Conservation (phyloP, 495 filamentous ascomycete species). For the Penicillium coffeae region DNA sequence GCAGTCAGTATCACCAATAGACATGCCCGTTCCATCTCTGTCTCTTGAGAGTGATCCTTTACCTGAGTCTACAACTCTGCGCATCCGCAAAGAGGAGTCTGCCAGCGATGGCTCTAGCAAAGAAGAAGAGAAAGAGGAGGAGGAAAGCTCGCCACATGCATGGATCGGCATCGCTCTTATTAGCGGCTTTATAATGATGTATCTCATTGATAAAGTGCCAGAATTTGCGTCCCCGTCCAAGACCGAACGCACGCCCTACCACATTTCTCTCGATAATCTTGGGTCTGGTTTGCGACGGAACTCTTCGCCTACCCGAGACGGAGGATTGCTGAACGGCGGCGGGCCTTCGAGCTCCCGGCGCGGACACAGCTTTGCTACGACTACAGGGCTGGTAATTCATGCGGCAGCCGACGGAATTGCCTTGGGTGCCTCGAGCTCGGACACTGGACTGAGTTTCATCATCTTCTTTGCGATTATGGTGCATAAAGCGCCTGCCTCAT, state of each 20-base stretch:
- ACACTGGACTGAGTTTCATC: slow-evolving; percentile 73
- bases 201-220: slow-evolving; percentile 86
- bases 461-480: slow-evolving; percentile 96
- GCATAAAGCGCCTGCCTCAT: slow-evolving; percentile 94
- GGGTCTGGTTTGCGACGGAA: slow-evolving; percentile 51
- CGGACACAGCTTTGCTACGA: slow-evolving; percentile 62
- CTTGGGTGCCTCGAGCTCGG: slow-evolving; percentile 78
- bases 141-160: slow-evolving; percentile 55
- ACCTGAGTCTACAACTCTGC: slow-evolving; percentile 8
- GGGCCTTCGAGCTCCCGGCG: slow-evolving; percentile 27
- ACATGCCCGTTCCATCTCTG: slow-evolving; percentile 14
- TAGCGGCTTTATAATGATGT: slow-evolving; percentile 93
- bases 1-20: slow-evolving; percentile 4
- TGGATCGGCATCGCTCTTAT: slow-evolving; percentile 84
- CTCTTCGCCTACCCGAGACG: slow-evolving; percentile 45
- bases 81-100: slow-evolving; percentile 33
- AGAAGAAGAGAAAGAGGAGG: slow-evolving; percentile 28
- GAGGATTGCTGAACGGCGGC: slow-evolving; percentile 33
- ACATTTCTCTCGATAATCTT: slow-evolving; percentile 82
- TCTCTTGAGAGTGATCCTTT: slow-evolving; percentile 16
- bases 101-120: slow-evolving; percentile 29
- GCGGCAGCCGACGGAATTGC: slow-evolving; percentile 96
- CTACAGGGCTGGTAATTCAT: slow-evolving; percentile 91
- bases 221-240: slow-evolving; percentile 59
- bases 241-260: slow-evolving; percentile 51